Base-by-base conservation (phyloP, 768 basidiomycete species). In the Stropharia rugosoannulata region DNA sequence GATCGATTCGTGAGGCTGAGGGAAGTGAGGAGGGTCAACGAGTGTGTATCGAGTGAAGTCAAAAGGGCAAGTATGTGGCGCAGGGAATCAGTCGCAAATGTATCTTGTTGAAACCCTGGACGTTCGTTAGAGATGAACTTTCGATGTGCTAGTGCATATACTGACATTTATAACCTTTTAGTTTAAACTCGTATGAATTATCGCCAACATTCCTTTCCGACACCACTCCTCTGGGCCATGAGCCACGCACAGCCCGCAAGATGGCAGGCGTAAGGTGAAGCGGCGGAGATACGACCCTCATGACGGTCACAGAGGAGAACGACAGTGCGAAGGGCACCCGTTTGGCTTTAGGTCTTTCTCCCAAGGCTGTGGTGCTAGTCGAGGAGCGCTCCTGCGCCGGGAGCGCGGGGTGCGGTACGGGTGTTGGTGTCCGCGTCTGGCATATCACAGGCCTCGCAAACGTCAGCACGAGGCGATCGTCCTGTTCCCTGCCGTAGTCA, bases 201-300 rank as follows among this genome's bases (percentile, higher is more conserved):
- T 86, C 82, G 4, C 81, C 86, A 1, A 90, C 76, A 62, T 87
- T 90, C 75, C 85, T 89, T 68, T 91, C 89, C 0, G 85, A 83
- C 7, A 87, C 82, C 9, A 91, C 87, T 15, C 89, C 90, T 61
- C 88, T 79, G 15, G 89, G 89, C 90, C 89, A 91, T 35, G 90
- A 81, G 18, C 77, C 80, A 54, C 89, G 80, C 16, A 91, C 87
- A 15, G 89, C 86, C 64, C 88, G 85, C n/a, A 91, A 75, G 53
- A 91, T 89, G 51, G 89, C 89, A 9, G 89, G 89, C 6, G 90
- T 91, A 35, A 84, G 79, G 59, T 85, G 80, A 29, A 90, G 78
- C 13, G 89, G 89, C n/a, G 90, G 89, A 27, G 81, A 77, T 52
- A 91, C 84, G 50, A 91, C 90, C 49, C 88, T 84, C 73, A 91